Conservation (phyloP, 441 rosid genomes). For the Lepidium campestre region DNA sequence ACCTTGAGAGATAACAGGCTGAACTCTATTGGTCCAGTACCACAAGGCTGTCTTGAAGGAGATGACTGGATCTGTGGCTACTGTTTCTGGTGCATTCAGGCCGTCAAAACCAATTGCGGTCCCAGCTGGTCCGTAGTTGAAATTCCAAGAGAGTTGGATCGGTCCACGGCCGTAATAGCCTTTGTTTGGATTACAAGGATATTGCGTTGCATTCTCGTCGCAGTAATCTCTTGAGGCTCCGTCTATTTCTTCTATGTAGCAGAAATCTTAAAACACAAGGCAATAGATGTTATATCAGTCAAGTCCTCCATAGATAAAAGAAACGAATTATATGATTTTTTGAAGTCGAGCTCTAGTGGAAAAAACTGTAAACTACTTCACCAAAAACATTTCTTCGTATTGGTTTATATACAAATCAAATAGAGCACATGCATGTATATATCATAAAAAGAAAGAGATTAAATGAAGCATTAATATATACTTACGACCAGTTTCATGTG, state of each 20-base stretch:
- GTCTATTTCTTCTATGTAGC: conserved; percentile 29
- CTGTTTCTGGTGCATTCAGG: conserved; percentile 47
- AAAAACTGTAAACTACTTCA: no score
- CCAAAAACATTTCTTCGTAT: no score
- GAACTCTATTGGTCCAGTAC: conserved; percentile 57
- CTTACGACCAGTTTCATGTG: conserved; percentile 57
- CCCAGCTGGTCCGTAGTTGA: conserved; percentile 46
- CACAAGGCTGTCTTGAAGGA: conserved; percentile 57
- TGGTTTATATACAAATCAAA: not conserved
- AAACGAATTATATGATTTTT: no score
- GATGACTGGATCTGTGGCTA: conserved; percentile 42
- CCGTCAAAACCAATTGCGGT: conserved; percentile 43
- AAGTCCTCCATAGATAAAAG: no score
- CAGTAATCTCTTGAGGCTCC: conserved; percentile 29
- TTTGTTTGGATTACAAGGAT: conserved; percentile 30
- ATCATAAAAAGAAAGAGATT: not conserved
- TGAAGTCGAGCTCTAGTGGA: no score
- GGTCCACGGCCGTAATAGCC: conserved; percentile 42
- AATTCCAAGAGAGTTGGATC: conserved; percentile 42
- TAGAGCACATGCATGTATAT: not conserved
- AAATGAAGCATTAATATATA: not conserved
- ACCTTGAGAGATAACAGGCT: conserved; percentile 43
- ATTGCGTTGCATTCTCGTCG: conserved; percentile 25
- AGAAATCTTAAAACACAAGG: conserved; percentile 20
- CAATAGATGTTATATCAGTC: not conserved